Evolutionary conservation across 1,284 basidiomycete genomes (phyloP).

Genomic region (Hypsizygus ulmarius): DNA sequence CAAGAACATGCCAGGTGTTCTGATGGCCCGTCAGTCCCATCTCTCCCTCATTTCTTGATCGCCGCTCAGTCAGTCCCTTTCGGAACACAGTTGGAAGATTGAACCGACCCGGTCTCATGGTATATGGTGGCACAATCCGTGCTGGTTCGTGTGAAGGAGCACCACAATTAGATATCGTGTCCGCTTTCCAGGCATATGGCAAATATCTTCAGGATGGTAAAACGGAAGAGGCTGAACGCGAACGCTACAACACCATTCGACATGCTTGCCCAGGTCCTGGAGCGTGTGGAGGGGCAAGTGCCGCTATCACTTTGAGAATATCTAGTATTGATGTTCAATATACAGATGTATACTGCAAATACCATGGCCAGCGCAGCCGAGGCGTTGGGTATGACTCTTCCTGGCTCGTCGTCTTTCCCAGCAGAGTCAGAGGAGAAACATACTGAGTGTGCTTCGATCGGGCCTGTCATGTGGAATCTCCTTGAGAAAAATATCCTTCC

Average conservation of each 20-base stretch:
- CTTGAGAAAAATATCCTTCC: conserved; percentile 92
- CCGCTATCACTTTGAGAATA: neutral
- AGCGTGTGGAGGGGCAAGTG: conserved; percentile 89
- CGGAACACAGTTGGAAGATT: conserved; percentile 73
- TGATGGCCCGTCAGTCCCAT: conserved; percentile 81
- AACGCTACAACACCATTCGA: conserved; percentile 81
- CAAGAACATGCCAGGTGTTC: conserved; percentile 97
- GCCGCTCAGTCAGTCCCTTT: conserved; percentile 18
- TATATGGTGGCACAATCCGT: conserved; percentile 94
- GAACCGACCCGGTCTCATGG: conserved; percentile 94
- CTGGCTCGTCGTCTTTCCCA: conserved; percentile 94
- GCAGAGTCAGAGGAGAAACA: conserved; percentile 88
- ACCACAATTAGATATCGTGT: conserved; percentile 87
- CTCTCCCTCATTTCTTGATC: conserved; percentile 23
- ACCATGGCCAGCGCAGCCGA: conserved; percentile 95
- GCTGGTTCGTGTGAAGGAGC: conserved; percentile 83
- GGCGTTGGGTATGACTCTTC: conserved; percentile 91
- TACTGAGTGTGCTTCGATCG: conserved; percentile 81
- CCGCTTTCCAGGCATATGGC: conserved; percentile 94
- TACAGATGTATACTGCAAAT: conserved; percentile 92
- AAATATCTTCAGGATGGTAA: conserved; percentile 88
- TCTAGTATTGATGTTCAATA: conserved; percentile 5
- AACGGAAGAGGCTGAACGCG: conserved; percentile 78
- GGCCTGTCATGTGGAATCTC: conserved; percentile 79
- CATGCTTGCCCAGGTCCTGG: conserved; percentile 94